phyloP scores from a whole-genome alignment of 352 stramenopile genomes.

The Thalassiosira exigua region DNA sequence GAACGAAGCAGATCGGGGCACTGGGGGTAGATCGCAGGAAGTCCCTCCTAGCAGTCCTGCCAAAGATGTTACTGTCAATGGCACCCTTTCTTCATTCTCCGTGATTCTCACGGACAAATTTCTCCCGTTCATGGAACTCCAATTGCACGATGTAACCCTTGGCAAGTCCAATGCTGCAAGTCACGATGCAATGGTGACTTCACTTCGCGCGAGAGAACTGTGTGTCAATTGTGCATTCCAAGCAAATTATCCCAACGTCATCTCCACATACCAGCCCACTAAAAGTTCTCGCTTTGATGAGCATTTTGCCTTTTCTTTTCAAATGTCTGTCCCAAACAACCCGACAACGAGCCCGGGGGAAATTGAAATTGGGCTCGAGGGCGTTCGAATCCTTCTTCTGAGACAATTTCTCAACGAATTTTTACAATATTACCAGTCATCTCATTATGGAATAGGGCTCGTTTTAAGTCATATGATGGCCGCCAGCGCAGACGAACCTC shows the following conservation, averaged over 20 bases:
- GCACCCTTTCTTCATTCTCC: conserved; percentile 40
- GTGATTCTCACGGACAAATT: conserved; percentile 52
- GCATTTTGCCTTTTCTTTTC: conserved; percentile 49
- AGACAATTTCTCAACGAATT: conserved; percentile 79
- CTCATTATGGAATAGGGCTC: conserved; percentile 70
- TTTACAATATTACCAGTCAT: conserved; percentile 75
- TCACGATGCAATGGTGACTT: conserved; percentile 21
- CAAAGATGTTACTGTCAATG: conserved; percentile 25
- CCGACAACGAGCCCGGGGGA: conserved; percentile 24
- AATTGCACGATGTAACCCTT: conserved; percentile 40
- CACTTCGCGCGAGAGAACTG: conserved; percentile 26
- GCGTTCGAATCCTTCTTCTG: conserved; percentile 72
- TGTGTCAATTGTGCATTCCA: conserved; percentile 51
- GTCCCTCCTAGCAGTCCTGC: conserved; percentile 1
- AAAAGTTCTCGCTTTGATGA: conserved; percentile 33
- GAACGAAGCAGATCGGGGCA: conserved; percentile 7
- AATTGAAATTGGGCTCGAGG: conserved; percentile 55
- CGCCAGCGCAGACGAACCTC: conserved; percentile 33
- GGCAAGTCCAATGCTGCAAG: conserved; percentile 21
- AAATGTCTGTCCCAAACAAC: conserved; percentile 27
- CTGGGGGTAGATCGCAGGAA: neutral
- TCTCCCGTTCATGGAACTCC: conserved; percentile 50
- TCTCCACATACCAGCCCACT: conserved; percentile 49
- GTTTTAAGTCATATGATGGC: conserved; percentile 45
- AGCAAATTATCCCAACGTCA: conserved; percentile 68